These are phyloP conservation scores for Nicotiana paniculata DNA, from an alignment of 257 asterid genomes.

Conservation along the genomic window DNA sequence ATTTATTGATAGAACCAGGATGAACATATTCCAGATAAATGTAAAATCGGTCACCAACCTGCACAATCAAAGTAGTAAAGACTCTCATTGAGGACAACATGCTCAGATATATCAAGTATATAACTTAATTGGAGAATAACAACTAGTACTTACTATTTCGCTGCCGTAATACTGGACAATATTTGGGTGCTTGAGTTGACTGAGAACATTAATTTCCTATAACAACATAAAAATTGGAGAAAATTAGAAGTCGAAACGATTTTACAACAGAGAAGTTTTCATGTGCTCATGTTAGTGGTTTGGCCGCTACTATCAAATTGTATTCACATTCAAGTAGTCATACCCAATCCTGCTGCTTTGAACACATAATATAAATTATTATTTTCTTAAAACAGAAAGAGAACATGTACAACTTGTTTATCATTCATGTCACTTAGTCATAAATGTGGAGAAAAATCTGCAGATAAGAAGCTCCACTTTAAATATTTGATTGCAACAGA, in stretches of 20 bases:
- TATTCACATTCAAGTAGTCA: not conserved
- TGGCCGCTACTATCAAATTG: not conserved
- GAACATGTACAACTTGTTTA: not conserved
- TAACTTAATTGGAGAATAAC: not conserved
- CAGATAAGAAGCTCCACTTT: not conserved
- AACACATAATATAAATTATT: not conserved
- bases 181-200: constrained; percentile 79
- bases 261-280: not conserved
- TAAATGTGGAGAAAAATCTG: not conserved
- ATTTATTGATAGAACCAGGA: constrained; percentile 85
- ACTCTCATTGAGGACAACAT: constrained; percentile 1
- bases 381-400: not conserved
- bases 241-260: not conserved
- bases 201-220: constrained; percentile 88
- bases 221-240: not conserved
- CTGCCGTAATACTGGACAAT: constrained; percentile 89
- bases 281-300: not conserved
- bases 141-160: constrained; percentile 54
- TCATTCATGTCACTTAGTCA: not conserved
- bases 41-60: constrained; percentile 73
- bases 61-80: constrained; percentile 24
- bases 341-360: not conserved
- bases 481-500: not conserved
- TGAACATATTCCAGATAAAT: constrained; percentile 90
- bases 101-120: constrained; percentile 1